Conservation (phyloP, 2,329 filamentous ascomycete genomes). For the Fusarium ramigenum region DNA sequence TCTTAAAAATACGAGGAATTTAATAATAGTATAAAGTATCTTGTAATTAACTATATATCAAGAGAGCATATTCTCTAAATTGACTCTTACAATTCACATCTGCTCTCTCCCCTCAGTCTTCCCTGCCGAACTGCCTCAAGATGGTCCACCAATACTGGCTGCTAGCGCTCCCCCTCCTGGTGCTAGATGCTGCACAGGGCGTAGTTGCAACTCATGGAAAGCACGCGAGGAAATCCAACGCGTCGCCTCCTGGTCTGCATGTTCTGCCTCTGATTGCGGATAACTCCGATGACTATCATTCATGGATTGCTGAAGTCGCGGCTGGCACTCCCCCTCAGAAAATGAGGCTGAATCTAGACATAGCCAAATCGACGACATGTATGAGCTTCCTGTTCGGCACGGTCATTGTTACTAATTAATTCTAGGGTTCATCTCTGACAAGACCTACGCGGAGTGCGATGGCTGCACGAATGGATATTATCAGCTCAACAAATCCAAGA, state of each 20-base stretch:
- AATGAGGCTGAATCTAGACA: neutral
- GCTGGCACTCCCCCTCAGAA: neutral
- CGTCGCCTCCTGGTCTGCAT: neutral
- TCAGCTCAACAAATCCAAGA: neutral
- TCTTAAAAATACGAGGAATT: neutral
- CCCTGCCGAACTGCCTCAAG: too few relatives aligned
- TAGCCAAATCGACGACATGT: neutral
- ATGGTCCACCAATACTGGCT: neutral
- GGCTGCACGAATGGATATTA: neutral
- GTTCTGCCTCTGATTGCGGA: neutral
- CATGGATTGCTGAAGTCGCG: neutral
- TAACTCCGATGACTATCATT: neutral
- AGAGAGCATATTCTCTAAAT: accelerated
- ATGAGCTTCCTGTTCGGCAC: accelerated
- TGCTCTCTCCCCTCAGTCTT: accelerated
- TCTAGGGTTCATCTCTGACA: neutral
- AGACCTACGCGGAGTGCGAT: neutral
- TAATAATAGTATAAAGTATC: neutral
- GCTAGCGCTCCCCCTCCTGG: neutral
- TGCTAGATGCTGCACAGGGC: neutral
- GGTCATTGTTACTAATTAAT: accelerated
- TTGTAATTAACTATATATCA: neutral
- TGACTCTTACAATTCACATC: accelerated
- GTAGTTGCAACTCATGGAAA: neutral
- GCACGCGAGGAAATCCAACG: neutral